Base-by-base conservation (phyloP, 768 basidiomycete genomes). In the Pleurotus platypus region DNA sequence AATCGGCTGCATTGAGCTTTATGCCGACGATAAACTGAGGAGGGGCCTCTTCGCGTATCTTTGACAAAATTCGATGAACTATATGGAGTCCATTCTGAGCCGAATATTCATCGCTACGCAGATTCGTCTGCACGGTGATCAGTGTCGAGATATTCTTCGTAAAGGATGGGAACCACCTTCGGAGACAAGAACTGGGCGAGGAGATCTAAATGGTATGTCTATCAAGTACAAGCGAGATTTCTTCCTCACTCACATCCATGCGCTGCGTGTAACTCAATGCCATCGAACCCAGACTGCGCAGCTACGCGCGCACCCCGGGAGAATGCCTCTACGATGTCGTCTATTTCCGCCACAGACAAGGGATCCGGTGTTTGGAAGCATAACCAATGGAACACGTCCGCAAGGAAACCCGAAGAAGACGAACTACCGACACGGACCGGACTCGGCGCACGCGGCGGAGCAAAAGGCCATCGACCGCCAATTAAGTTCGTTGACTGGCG, bases 1-100 rank as follows among this genome's bases (percentile, higher is more conserved):
- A 94, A 66, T 94, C 92, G 1, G 84, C 84, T 2, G 87, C 82
- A 63, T 90, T 95, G 18, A 95, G 71, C 66, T 95, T 95, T 62
- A 95, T 71, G 8, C 89, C 88, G 9, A 95, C 53, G 12, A 86
- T 71, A 64, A 94, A 94, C n/a, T 78, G 66, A 2, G 67, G 59
- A 0, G 87, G 81, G 20, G 81, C 78, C 2, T 70, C 67, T 9
- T 67, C 67, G 30, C 90, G 84, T 46, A 92, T 89, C 2, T 69
- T 72, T 4, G 67, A 58, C 1, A 86, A 72, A 43, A 92, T 82
- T 20, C 77, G 75, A 35, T 71, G 75, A 16, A 94, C 66, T 22
- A 94, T 68, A 38, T 75, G 74, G n/a, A 93, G 72, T 1, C 76
- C 73, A 58, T 84, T 73, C 11, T 66, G 63, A 12, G 60, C 66